Evolutionary conservation across 169 alveolate genomes (phyloP).

Genomic region (Babesia ovis): DNA sequence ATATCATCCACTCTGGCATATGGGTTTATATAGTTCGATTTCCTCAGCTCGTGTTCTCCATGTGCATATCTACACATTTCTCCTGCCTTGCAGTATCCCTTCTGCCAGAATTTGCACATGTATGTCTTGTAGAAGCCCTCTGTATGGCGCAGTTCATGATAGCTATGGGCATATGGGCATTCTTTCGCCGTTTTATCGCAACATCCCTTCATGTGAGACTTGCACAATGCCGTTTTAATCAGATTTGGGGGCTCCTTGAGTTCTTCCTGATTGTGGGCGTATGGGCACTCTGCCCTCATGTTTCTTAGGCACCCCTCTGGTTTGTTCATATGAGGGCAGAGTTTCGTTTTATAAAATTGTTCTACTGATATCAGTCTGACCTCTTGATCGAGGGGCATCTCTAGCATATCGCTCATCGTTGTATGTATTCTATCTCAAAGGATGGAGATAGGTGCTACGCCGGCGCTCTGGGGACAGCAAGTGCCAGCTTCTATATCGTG

Average conservation of each 20-base stretch:
- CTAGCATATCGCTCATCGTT: no score
- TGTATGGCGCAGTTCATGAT: constrained; percentile 67
- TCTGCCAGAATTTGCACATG: constrained; percentile 74
- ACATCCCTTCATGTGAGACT: constrained; percentile 48
- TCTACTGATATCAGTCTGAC: constrained; percentile 20
- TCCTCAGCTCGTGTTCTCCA: constrained; percentile 68
- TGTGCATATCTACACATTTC: constrained; percentile 75
- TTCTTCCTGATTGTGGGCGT: constrained; percentile 71
- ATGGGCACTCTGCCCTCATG: constrained; percentile 68
- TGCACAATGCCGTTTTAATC: constrained; percentile 74
- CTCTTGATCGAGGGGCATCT: no score
- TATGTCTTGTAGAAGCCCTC: constrained; percentile 73
- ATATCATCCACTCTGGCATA: neutral
- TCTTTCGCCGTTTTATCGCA: constrained; percentile 45
- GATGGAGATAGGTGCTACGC: no score
- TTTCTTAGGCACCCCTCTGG: constrained; percentile 59
- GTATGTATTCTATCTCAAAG: no score
- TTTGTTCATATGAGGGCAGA: constrained; percentile 57
- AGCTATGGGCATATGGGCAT: constrained; percentile 74
- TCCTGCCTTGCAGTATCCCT: constrained; percentile 74
- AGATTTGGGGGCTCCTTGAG: constrained; percentile 74
- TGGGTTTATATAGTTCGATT: neutral
- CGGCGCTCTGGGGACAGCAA: no score
- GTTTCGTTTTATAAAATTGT: constrained; percentile 56
- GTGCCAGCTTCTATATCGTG: no score